Base-by-base conservation (phyloP, 768 basidiomycete genomes). In the Lentinula boryana region DNA sequence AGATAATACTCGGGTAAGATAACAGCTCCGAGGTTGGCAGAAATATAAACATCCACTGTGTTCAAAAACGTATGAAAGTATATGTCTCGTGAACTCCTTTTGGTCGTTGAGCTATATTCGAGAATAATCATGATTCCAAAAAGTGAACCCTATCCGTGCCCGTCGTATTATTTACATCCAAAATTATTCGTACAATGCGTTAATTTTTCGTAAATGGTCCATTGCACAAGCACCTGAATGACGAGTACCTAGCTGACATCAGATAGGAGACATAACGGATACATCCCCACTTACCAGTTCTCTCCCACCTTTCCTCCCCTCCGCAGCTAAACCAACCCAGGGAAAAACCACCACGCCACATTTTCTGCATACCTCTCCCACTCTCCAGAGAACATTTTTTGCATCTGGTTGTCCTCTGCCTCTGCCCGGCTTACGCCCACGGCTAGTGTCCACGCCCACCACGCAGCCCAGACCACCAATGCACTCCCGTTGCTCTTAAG, bases 361-460 rank as follows among this genome's bases (percentile, higher is more conserved):
- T 67, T 65, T 3, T 68, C 67, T 5, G 78, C 79, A 63, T 79
- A 82, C 5, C 62, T 62, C 13, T 79, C 77, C 81, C 81, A 82
- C 61, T 80, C 75, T 8, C 66, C 49, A 35, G 73, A 71, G 55
- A 81, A 82, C 35, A 74, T 8, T 58, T 77, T 75, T 62, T 70
- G 72, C 67, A 82, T 75, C 61, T 80, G 74, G 41, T 67, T 69
- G 62, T 82, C 81, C 65, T 82, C 81, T 3, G 79, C 80, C n/a
- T 71, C 64, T 3, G 77, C 80, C 58, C 80, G 71, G 60, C 76
- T 80, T 18, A 75, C 21, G 3, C 74, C 76, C 3, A 80, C 79
- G 0, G 72, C 69, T 18, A 78, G 56, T 1, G 79, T 70, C 78
- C 78, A 81, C 7, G 65, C 53, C 74, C 78, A 80, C 80, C 80